Percentiles rank a stretch among this genome's conserved stretches.
phyloP scores from a whole-genome alignment of 2,329 filamentous ascomycete species.

The Sphaerulina musiva region DNA sequence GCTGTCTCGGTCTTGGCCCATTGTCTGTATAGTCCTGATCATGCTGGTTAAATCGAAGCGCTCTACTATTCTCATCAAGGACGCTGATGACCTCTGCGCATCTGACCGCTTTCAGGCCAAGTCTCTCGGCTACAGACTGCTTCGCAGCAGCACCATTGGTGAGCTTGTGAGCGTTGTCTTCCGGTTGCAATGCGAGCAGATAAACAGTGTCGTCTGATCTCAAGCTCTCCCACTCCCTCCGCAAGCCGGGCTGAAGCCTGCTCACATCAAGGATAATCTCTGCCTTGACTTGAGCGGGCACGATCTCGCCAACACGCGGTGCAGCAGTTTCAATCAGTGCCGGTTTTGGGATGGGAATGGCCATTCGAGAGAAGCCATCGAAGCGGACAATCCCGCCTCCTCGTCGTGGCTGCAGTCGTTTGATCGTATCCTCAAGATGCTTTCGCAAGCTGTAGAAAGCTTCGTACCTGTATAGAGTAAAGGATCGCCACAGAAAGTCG shows the following conservation, averaged over 20 bases:
- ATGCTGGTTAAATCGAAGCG: constrained; percentile 54
- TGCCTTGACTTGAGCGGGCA: constrained; percentile 64
- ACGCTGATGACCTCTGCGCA: constrained; percentile 81
- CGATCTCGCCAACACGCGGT: constrained; percentile 69
- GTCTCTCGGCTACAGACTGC: constrained; percentile 50
- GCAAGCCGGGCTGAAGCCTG: constrained; percentile 66
- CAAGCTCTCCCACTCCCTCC: constrained; percentile 83
- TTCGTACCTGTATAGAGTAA: constrained; percentile 82
- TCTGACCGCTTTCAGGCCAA: constrained; percentile 65
- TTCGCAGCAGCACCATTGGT: constrained; percentile 48
- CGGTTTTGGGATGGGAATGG: constrained; percentile 75
- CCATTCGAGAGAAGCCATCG: constrained; percentile 84
- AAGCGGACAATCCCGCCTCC: constrained; percentile 63
- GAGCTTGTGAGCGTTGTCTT: constrained; percentile 44
- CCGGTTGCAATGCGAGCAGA: constrained; percentile 66
- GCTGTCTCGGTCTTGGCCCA: constrained; percentile 52
- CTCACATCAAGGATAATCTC: constrained; percentile 82
- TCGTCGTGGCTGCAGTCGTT: constrained; percentile 65
- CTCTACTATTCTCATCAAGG: constrained; percentile 74
- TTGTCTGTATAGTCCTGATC: constrained; percentile 55
- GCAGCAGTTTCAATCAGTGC: constrained; percentile 81
- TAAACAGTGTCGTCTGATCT: constrained; percentile 86
- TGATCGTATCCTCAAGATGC: constrained; percentile 77
- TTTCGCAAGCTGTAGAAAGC: constrained; percentile 90
- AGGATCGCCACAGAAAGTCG: constrained; percentile 93